Percentiles rank a stretch among this genome's conserved stretches.
phyloP scores from a whole-genome alignment of 2,329 filamentous ascomycete genomes.

The Cordyceps farinosa region DNA sequence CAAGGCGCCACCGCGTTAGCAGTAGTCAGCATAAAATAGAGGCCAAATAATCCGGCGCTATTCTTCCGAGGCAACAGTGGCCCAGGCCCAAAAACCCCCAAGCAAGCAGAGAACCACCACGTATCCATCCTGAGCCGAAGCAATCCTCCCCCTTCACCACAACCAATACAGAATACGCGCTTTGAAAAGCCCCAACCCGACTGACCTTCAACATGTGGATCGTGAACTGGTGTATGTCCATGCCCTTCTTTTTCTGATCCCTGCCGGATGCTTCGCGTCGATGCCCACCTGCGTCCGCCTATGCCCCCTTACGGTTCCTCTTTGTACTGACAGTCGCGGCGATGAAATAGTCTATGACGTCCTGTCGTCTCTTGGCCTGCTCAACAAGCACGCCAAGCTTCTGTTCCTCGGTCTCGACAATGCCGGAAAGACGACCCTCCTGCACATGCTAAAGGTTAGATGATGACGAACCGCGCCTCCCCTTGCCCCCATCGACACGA shows the following conservation, averaged over 20 bases:
- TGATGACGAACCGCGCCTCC: not conserved
- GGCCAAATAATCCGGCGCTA: constrained; percentile 16
- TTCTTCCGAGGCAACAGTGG: constrained; percentile 13
- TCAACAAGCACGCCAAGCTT: constrained; percentile 96
- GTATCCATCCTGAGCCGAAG: constrained; percentile 10
- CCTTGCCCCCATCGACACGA: not conserved
- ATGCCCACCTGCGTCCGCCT: not conserved
- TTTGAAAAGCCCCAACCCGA: not conserved
- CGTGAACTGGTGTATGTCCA: constrained; percentile 83
- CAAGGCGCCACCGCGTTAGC: not conserved
- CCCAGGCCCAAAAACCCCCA: not conserved
- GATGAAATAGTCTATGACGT: constrained; percentile 70
- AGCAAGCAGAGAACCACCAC: constrained; percentile 3
- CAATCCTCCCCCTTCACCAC: constrained; percentile 1
- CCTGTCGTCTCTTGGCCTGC: constrained; percentile 78
- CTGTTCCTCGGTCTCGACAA: constrained; percentile 92
- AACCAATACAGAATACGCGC: not conserved
- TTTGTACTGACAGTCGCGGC: constrained; percentile 30
- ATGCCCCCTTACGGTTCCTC: not conserved
- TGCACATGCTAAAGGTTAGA: constrained; percentile 92
- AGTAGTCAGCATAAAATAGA: not conserved
- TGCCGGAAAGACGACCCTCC: constrained; percentile 87
- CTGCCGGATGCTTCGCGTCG: not conserved
- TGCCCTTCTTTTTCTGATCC: not conserved
- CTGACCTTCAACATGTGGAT: constrained; percentile 67